A percentile compares a stretch with the other conserved stretches of the same genome.
phyloP scores from a whole-genome alignment of 78 protist species.

The Cavenderia fasciculata region DNA sequence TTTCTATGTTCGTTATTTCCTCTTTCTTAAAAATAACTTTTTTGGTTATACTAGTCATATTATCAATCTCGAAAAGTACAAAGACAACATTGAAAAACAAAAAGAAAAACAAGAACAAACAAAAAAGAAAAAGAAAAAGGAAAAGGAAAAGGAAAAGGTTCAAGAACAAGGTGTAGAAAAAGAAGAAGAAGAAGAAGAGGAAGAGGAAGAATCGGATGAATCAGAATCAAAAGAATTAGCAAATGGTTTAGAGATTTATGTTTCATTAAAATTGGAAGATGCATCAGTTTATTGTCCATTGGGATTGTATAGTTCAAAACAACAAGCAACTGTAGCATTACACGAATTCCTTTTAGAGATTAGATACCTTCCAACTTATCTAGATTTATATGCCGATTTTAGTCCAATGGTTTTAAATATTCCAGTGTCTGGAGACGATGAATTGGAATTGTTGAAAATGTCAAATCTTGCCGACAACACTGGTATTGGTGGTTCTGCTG shows the following conservation, averaged over 20 bases:
- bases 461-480: too few species aligned
- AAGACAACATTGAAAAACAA: constrained; percentile 44
- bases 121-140: neutral
- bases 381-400: constrained; percentile 63
- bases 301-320: constrained; percentile 70
- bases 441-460: too few species aligned
- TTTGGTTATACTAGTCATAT: constrained; percentile 73
- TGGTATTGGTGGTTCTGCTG: neutral
- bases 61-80: constrained; percentile 60
- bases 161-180: neutral
- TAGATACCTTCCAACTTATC: constrained; percentile 51
- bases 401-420: constrained; percentile 65
- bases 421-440: constrained; percentile 26
- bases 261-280: constrained; percentile 34
- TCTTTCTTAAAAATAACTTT: constrained; percentile 68
- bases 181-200: neutral
- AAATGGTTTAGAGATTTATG: constrained; percentile 71
- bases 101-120: neutral
- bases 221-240: neutral
- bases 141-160: neutral
- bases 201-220: neutral
- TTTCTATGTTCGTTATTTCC: constrained; percentile 64
- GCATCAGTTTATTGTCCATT: constrained; percentile 53
- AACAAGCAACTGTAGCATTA: constrained; percentile 59
- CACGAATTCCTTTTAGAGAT: constrained; percentile 64